Base-by-base conservation (phyloP, 73 alveolate genomes). In the Paramecium tetraurelia region DNA sequence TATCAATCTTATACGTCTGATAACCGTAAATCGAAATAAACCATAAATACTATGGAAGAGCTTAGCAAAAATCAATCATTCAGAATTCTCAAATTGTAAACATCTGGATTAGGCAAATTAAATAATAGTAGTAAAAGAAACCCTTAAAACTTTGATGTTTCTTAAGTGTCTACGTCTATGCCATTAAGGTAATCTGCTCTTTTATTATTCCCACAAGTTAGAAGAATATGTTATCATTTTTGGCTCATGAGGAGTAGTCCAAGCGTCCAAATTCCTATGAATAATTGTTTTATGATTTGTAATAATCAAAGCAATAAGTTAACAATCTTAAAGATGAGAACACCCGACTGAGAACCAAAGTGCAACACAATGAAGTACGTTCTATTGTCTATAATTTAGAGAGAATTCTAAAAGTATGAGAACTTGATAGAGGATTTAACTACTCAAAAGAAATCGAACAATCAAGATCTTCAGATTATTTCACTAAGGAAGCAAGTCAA, bases 1-100 rank as follows among this genome's bases (percentile, higher is more conserved):
- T 72, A 72, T 72, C 68, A 72, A 38, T 72, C 86, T 7, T 72
- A 72, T 40, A 72, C 59, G 36, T 72, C 86, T 35, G 86, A 72
- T 38, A 72, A 72, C 18, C 40, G 59, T 29, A 72, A 72, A 38
- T 72, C 86, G 9, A 72, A 72, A 72, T 40, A 72, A 72, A 72
- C 86, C 12, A 40, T 72, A 3, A 72, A 72, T 72, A 72, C 86
- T 33, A 33, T 72, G 18, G 86, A 72, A 40, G 86, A 72, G 27
- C 36, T 40, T 10, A 72, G 68, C 20, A 72, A 72, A 38, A 72
- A 72, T 38, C 33, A 72, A 72, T 72, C 86, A 31, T 72, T 72
- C 14, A 33, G 86, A 72, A 72, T 72, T 40, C 86, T 72, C 59
- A 72, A 72, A 72, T 20, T 72, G 10, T 38, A 72, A 63, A 63